A percentile compares a stretch with the other conserved stretches of the same genome.
These are phyloP conservation scores for Sutorius eximius DNA, from an alignment of 1,284 basidiomycete genomes.

Conservation along the genomic window DNA sequence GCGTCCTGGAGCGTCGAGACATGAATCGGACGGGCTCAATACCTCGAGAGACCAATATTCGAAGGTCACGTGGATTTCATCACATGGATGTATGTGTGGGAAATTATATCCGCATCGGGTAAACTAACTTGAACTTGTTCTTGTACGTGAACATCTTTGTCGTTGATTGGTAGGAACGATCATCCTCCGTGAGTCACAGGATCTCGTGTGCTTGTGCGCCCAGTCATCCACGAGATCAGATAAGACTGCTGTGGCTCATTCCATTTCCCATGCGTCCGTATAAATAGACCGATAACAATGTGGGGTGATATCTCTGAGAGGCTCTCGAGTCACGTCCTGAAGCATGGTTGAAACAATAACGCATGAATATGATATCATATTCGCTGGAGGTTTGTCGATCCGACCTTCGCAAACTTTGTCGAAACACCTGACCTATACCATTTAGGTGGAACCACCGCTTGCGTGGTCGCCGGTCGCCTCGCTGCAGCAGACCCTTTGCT, in stretches of 20 bases:
- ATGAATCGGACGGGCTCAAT: slow-evolving; percentile 27
- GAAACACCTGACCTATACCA: neutral
- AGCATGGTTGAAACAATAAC: slow-evolving; percentile 9
- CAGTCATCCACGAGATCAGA: neutral
- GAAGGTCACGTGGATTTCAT: slow-evolving; percentile 23
- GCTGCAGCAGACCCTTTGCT: slow-evolving; percentile 41
- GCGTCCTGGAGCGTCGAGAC: slow-evolving; percentile 23
- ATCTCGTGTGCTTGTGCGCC: neutral
- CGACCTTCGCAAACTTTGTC: neutral
- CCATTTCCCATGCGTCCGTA: slow-evolving; percentile 3
- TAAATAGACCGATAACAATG: slow-evolving; percentile 9
- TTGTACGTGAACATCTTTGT: too few relatives aligned
- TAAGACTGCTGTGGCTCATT: neutral
- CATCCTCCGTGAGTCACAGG: neutral
- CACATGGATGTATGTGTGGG: slow-evolving; percentile 10
- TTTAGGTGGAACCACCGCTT: slow-evolving; percentile 44
- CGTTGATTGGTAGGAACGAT: neutral
- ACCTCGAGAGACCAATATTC: slow-evolving; percentile 16
- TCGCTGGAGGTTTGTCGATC: slow-evolving; percentile 28
- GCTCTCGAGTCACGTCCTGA: neutral
- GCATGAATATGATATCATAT: slow-evolving; percentile 28
- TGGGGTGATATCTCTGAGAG: neutral
- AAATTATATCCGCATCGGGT: slow-evolving; percentile 12
- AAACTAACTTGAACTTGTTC: neutral
- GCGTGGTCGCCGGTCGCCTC: slow-evolving; percentile 44